Evolutionary conservation across 805 yeast genomes (phyloP).

Genomic region (Diddensiella caesifluorescens): DNA sequence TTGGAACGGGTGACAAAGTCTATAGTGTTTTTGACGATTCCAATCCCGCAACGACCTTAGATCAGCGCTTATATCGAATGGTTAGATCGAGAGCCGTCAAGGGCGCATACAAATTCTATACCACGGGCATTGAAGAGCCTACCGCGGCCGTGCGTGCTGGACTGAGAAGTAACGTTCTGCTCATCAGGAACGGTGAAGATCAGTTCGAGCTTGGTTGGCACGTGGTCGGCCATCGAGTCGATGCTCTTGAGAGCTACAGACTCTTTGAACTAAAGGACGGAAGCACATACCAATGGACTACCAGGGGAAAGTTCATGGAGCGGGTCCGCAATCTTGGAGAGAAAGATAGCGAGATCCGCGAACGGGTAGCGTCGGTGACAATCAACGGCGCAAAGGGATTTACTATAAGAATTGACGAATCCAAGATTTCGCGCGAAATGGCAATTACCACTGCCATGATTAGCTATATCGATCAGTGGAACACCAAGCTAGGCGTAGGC

Average conservation of each 20-base stretch:
- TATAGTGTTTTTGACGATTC: constrained; percentile 50
- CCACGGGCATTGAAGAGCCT: constrained; percentile 50
- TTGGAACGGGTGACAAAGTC: constrained; percentile 56
- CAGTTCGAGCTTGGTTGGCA: constrained; percentile 62
- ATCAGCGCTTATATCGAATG: constrained; percentile 46
- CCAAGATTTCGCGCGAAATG: constrained; percentile 51
- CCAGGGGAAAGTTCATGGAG: constrained; percentile 53
- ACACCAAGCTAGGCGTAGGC: constrained; percentile 54
- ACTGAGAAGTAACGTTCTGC: constrained; percentile 51
- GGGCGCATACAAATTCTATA: constrained; percentile 58
- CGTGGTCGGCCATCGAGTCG: constrained; percentile 52
- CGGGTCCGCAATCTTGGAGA: constrained; percentile 55
- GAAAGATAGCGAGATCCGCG: constrained; percentile 58
- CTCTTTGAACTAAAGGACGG: constrained; percentile 59
- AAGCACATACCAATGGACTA: constrained; percentile 59
- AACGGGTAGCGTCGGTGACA: constrained; percentile 54
- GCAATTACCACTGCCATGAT: constrained; percentile 57
- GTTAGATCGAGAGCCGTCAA: constrained; percentile 60
- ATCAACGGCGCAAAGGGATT: constrained; percentile 53
- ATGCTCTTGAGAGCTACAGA: constrained; percentile 56
- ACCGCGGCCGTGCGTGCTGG: constrained; percentile 58
- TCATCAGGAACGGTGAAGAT: constrained; percentile 45
- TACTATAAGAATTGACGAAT: constrained; percentile 48
- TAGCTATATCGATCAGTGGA: constrained; percentile 64
- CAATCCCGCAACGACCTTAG: constrained; percentile 25